Evolutionary conservation across 2,329 filamentous ascomycete genomes (phyloP).

Genomic region (Paradendryphiella salina): DNA sequence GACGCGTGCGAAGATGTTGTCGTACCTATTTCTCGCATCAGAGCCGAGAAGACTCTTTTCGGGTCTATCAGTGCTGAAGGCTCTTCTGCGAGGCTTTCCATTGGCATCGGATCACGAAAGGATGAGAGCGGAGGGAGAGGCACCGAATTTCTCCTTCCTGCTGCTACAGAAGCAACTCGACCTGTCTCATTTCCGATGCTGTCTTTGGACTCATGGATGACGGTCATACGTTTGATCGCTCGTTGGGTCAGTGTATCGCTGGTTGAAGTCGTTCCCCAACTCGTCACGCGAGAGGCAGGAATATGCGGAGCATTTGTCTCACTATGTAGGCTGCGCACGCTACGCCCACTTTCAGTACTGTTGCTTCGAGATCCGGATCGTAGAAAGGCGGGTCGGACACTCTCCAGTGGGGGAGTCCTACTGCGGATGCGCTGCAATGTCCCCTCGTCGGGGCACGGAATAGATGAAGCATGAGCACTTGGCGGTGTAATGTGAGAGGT

Average conservation of each 20-base stretch:
- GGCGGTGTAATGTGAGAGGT: conserved; percentile 7
- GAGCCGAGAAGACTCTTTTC: conserved; percentile 42
- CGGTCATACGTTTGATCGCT: conserved; percentile 63
- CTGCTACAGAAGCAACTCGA: conserved; percentile 7
- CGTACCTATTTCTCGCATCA: conserved; percentile 42
- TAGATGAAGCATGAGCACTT: conserved; percentile 36
- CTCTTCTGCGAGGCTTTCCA: conserved; percentile 36
- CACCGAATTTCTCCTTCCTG: conserved; percentile 23
- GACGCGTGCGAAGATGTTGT: conserved; percentile 15
- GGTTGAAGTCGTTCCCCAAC: conserved; percentile 68
- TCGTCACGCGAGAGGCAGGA: conserved; percentile 61
- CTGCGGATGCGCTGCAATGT: conserved; percentile 50
- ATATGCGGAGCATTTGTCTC: conserved; percentile 57
- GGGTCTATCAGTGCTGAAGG: conserved; percentile 34
- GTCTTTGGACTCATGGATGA: conserved; percentile 61
- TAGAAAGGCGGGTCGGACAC: conserved; percentile 10
- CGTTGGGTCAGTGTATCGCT: conserved; percentile 57
- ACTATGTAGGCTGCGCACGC: conserved; percentile 38
- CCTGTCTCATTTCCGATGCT: conserved; percentile 39
- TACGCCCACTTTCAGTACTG: conserved; percentile 29
- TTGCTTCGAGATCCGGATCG: conserved; percentile 28
- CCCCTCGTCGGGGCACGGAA: conserved; percentile 48
- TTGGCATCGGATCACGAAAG: conserved; percentile 40
- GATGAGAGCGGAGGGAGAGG: conserved; percentile 28
- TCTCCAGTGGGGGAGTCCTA: conserved; percentile 33